phyloP scores from a whole-genome alignment of 2,329 filamentous ascomycete genomes.

The Hortaea sp. region DNA sequence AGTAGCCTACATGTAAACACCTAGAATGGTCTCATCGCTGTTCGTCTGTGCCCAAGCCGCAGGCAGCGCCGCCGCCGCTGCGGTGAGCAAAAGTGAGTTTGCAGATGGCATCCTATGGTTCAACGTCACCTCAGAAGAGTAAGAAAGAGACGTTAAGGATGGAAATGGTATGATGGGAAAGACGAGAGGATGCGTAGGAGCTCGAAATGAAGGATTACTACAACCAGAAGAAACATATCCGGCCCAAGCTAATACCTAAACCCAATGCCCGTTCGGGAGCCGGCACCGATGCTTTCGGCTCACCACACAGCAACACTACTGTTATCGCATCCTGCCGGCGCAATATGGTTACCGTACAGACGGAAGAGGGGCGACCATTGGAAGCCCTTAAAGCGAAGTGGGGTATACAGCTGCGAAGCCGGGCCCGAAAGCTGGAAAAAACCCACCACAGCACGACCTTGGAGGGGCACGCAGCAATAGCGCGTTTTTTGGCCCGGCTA shows the following conservation, averaged over 20 bases:
- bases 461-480: not conserved
- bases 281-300: not conserved
- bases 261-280: not conserved
- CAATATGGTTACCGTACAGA: too few relatives aligned
- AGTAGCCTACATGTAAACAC: slow-evolving; percentile 68
- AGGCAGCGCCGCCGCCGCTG: slow-evolving; percentile 14
- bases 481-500: not conserved
- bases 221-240: not conserved
- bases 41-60: slow-evolving; percentile 16
- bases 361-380: not conserved
- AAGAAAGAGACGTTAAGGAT: not conserved
- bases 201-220: not conserved
- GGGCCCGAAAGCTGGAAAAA: too few relatives aligned
- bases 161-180: not conserved
- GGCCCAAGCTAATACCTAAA: not conserved
- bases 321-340: not conserved
- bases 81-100: slow-evolving; percentile 15
- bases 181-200: not conserved
- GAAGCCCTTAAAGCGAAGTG: not conserved
- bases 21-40: slow-evolving; percentile 58
- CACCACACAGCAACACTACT: not conserved
- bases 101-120: slow-evolving; percentile 5
- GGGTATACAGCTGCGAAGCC: not conserved
- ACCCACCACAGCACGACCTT: not conserved
- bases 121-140: not conserved